Conservation (phyloP, 495 filamentous ascomycete species). For the Neurospora sp. region DNA sequence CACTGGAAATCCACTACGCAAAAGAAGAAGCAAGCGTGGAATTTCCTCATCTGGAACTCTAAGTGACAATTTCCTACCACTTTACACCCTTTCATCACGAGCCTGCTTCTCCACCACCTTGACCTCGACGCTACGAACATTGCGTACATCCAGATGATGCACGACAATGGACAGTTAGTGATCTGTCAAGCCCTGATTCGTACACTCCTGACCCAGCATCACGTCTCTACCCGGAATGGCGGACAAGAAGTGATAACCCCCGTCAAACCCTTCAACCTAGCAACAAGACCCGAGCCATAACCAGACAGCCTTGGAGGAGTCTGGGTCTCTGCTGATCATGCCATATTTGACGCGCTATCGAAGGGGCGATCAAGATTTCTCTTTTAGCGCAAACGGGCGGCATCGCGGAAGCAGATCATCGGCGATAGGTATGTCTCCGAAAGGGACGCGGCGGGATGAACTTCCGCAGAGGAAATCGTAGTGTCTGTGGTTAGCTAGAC, state of each 20-base stretch:
- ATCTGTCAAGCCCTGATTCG: constrained; percentile 15
- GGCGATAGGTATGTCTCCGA: neutral
- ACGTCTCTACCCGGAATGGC: neutral
- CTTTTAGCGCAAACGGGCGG: neutral
- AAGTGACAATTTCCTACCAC: neutral
- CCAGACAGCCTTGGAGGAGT: neutral
- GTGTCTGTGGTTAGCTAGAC: neutral
- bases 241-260: neutral
- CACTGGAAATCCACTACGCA: neutral
- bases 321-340: neutral
- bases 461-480: neutral
- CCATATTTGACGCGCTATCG: neutral
- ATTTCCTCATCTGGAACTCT: neutral
- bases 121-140: neutral
- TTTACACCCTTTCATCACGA: neutral
- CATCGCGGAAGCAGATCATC: neutral
- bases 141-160: neutral
- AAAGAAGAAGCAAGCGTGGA: neutral
- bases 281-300: neutral
- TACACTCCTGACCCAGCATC: neutral
- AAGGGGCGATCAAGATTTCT: neutral
- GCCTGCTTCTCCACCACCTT: neutral
- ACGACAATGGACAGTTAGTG: neutral
- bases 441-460: neutral
- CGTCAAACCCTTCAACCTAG: neutral